Base-by-base conservation (phyloP, 768 basidiomycete genomes). In the Collybia mongolica region DNA sequence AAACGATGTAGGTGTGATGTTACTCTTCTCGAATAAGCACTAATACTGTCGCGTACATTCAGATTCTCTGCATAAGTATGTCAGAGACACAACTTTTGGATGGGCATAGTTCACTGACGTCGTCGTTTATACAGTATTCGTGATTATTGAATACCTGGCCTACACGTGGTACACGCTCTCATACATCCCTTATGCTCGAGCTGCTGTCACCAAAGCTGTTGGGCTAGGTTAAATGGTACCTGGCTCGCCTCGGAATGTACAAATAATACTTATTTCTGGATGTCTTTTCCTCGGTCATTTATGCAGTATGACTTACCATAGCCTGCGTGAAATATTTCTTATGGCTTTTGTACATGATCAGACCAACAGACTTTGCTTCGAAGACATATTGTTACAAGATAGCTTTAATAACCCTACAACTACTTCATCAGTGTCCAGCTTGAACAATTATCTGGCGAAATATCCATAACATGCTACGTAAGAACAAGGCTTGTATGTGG, bases 131-230 rank as follows among this genome's bases (percentile, higher is more conserved):
- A 40, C 69, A 91, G 90, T 93, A 51, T 91, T 97, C 65, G 94
- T 97, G 52, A 77, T 96, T 69, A 73, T 97, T 66, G 86, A 95
- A 67, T 96, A 90, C 67, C 75, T 96, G 50, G 94, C 93, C 5
- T 96, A 88, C 68, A 83, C 87, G 18, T 97, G 93, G 93, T 95
- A 89, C 65, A 83, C 80, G 44, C 69, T 90, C 24, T 88, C 86
- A 6, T 97, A 95, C 71, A 92, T 98, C 58, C 94, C 94, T 2
- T 96, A 95, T 60, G 94, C 94, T 2, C 80, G 93, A 48, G 64
- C 82, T 1, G 86, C 85, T 11, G 81, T 90, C 38, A 72, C 81
- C 51, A 90, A 82, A 65, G 64, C 81, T 26, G 73, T 91, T 50
- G 86, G 79, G 11, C 60, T 79, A 52, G 70, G 70, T 47, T 74